Percentiles rank a stretch among this genome's conserved stretches.
Conservation (phyloP, 176 grass and related monocot species). For the Hsuehochloa calcarea region DNA sequence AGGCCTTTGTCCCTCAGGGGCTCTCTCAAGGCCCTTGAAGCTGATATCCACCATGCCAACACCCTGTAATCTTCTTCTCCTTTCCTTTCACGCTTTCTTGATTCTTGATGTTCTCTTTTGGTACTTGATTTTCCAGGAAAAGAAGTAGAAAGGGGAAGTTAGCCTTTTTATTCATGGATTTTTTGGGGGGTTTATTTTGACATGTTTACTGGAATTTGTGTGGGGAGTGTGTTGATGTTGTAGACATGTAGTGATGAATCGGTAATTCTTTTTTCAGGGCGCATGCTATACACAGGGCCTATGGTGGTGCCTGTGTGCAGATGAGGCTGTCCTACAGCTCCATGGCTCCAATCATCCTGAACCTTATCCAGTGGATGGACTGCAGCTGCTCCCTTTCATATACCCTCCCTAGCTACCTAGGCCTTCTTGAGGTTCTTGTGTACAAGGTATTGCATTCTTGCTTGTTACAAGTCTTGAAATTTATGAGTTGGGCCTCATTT, state of each 20-base stretch:
- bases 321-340: constrained; percentile 96
- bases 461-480: neutral
- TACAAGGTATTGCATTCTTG: constrained; percentile 57
- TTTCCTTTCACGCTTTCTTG: constrained; percentile 12
- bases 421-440: constrained; percentile 95
- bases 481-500: neutral
- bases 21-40: constrained; percentile 95
- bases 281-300: constrained; percentile 84
- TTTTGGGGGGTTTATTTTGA: neutral
- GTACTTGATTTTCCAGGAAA: constrained; percentile 23
- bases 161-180: constrained; percentile 8
- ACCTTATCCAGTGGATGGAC: constrained; percentile 98
- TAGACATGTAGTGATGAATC: constrained; percentile 19
- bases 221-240: neutral
- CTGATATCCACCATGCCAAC: constrained; percentile 97
- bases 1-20: constrained; percentile 83
- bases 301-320: constrained; percentile 90
- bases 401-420: constrained; percentile 78
- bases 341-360: constrained; percentile 93
- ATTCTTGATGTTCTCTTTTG: constrained; percentile 20
- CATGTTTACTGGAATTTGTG: constrained; percentile 12
- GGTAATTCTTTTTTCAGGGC: constrained; percentile 57
- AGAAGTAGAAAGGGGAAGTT: constrained; percentile 21
- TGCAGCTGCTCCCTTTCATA: constrained; percentile 81
- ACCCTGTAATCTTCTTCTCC: constrained; percentile 60